Base-by-base conservation (phyloP, 495 filamentous ascomycete genomes). In the Hypoxylon trugodes region DNA sequence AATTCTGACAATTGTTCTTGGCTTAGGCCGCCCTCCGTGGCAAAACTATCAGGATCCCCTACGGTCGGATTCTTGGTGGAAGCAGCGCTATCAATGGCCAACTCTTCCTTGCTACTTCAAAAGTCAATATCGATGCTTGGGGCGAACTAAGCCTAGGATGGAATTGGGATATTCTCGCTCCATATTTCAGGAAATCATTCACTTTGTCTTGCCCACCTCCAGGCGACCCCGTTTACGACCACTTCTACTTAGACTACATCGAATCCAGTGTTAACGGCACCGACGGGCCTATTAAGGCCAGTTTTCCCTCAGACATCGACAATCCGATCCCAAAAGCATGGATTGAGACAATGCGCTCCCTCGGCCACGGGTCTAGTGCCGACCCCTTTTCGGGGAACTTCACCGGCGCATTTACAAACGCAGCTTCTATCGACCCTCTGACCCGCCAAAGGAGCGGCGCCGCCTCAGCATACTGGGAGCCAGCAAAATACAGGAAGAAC, bases 81-180 rank as follows among this genome's bases (percentile, higher is more conserved):
- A 33, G 37, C 6, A 63, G 59, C 22, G 42, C 53, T 2, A 45
- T 70, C 12, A 72, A 72, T 21, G 55, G 54, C 21, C 30, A 59
- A 9, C 37, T 45, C 25, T 72, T 66, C 13, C 16, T 40, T 1
- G 21, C 46, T 0, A 62, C 15, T 5, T 58, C 61, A 1, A 63
- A 61, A 9, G n/a, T 36, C 5, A 68, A 69, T 37, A 59, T 75
- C 21, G 73, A 80, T 41, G 63, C 55, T 9, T 82, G 78, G 78
- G 77, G 57, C 2, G 47, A 61, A 12, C 59, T 78, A 2, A 77
- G 79, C 37, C 51, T 57, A 21, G 72, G 72, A 25, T 81, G 77
- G 78, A 64, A 68, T 6, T 77, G 70, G 68, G n/a, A n/a, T n/a
- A n/a, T n/a, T n/a, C n/a, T n/a, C n/a, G 35, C 36, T 3, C 2